Conservation (phyloP, 495 filamentous ascomycete genomes). For the Cladorrhinum samala region DNA sequence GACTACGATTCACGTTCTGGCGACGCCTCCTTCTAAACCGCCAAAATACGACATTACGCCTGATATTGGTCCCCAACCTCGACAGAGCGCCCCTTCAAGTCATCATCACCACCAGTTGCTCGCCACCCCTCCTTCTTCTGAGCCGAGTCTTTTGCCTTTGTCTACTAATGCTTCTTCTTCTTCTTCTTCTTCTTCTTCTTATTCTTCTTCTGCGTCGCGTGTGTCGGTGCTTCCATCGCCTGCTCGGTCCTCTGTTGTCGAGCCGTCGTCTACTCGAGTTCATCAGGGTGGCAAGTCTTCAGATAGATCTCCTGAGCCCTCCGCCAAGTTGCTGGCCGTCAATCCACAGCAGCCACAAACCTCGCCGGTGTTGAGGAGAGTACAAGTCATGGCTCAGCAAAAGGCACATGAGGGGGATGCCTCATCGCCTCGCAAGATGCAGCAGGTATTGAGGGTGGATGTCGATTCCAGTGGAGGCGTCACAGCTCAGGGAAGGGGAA, state of each 20-base stretch:
- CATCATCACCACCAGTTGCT: not conserved
- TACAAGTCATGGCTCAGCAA: slow-evolving; percentile 7
- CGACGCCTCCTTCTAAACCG: not conserved
- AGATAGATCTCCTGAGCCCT: no score
- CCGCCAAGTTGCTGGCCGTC: no score
- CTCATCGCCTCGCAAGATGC: no score
- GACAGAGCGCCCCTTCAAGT: not conserved
- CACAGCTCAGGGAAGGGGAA: not conserved
- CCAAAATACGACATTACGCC: not conserved
- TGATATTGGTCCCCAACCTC: not conserved
- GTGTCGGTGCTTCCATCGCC: not conserved
- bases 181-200: not conserved
- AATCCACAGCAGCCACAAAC: not conserved
- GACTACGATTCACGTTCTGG: not conserved
- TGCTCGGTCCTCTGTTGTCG: not conserved
- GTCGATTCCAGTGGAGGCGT: not conserved
- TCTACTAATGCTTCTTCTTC: not conserved
- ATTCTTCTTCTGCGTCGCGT: no score
- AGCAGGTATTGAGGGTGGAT: slow-evolving; percentile 8
- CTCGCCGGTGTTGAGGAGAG: slow-evolving; percentile 5
- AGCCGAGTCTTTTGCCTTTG: not conserved
- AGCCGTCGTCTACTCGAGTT: not conserved
- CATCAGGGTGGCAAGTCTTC: not conserved
- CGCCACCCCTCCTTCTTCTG: not conserved
- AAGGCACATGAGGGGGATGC: slow-evolving; percentile 4